Percentiles rank a stretch among this genome's conserved stretches.
Evolutionary conservation across 495 filamentous ascomycete species (phyloP).

Genomic region (Cladorrhinum samala): DNA sequence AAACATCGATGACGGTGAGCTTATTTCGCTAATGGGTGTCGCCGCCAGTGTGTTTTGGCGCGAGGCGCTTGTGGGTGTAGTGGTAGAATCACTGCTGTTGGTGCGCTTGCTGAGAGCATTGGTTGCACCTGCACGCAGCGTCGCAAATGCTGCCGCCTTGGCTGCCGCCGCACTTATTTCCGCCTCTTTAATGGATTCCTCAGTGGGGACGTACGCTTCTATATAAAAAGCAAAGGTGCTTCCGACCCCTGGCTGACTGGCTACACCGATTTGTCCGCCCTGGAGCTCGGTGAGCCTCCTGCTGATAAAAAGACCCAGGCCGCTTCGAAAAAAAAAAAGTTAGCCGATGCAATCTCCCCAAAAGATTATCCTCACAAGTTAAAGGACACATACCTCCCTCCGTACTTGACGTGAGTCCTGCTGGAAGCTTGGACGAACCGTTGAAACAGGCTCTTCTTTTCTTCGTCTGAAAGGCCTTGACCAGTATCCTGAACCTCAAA

Average conservation of each 20-base stretch:
- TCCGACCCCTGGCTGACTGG: slow-evolving; percentile 57
- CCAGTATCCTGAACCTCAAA: slow-evolving; percentile 71
- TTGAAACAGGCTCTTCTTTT: slow-evolving; percentile 64
- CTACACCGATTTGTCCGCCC: slow-evolving; percentile 69
- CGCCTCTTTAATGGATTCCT: slow-evolving; percentile 24
- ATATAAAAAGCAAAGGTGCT: slow-evolving; percentile 79
- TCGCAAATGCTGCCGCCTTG: slow-evolving; percentile 13
- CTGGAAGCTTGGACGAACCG: slow-evolving; percentile 73
- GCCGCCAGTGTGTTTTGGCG: neutral
- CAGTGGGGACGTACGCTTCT: slow-evolving; percentile 45
- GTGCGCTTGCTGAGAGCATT: neutral
- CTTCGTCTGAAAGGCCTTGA: slow-evolving; percentile 59
- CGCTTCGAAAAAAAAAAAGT: slow-evolving; percentile 24
- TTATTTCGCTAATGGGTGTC: slow-evolving; percentile 3
- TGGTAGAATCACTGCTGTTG: slow-evolving; percentile 2
- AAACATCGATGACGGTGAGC: neutral
- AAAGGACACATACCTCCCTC: slow-evolving; percentile 44
- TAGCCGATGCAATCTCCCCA: neutral
- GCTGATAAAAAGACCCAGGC: slow-evolving; percentile 72
- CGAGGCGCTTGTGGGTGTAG: neutral
- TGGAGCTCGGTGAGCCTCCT: slow-evolving; percentile 67
- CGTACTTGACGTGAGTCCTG: slow-evolving; percentile 67
- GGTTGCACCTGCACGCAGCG: neutral
- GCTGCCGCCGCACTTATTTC: slow-evolving; percentile 15
- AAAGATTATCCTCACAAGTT: neutral